These are phyloP conservation scores for Phytopythium cucurbitacearum DNA, from an alignment of 352 stramenopile species.

Conservation along the genomic window DNA sequence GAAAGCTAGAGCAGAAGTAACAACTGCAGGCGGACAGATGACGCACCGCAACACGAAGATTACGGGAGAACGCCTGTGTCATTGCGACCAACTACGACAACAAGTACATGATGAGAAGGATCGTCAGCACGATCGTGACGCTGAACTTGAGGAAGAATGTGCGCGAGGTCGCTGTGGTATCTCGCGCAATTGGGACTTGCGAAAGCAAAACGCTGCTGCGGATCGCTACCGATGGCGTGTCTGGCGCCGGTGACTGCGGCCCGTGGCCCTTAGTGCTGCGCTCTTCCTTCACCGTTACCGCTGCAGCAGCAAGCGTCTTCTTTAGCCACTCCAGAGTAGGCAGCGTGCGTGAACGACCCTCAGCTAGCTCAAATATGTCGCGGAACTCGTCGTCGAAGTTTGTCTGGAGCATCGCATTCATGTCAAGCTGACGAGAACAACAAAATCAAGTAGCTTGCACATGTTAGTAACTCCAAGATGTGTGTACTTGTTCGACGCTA, in stretches of 20 bases:
- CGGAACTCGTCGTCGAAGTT: constrained; percentile 65
- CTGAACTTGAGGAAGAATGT: constrained; percentile 70
- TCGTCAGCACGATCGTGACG: constrained; percentile 54
- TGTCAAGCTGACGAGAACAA: constrained; percentile 26
- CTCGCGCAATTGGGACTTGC: constrained; percentile 35
- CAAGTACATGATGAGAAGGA: constrained; percentile 52
- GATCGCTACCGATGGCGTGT: constrained; percentile 23
- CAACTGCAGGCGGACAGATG: not conserved
- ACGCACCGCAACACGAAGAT: too few relatives aligned
- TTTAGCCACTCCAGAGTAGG: constrained; percentile 48
- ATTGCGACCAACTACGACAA: constrained; percentile 5
- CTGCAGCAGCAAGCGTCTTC: constrained; percentile 27
- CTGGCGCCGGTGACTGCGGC: not conserved
- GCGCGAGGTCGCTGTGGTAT: constrained; percentile 42
- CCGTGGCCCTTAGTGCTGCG: not conserved
- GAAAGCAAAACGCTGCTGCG: constrained; percentile 40
- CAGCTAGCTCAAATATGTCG: constrained; percentile 72
- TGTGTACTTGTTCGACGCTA: not conserved
- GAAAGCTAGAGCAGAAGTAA: not conserved
- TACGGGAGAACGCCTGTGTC: too few relatives aligned
- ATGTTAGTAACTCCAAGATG: not conserved
- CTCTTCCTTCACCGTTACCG: constrained; percentile 10
- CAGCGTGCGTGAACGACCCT: constrained; percentile 30
- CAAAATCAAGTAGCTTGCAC: constrained; percentile 4
- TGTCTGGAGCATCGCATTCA: constrained; percentile 37